phyloP scores from a whole-genome alignment of 2,329 filamentous ascomycete species.

The Furcasterigmium furcatum region DNA sequence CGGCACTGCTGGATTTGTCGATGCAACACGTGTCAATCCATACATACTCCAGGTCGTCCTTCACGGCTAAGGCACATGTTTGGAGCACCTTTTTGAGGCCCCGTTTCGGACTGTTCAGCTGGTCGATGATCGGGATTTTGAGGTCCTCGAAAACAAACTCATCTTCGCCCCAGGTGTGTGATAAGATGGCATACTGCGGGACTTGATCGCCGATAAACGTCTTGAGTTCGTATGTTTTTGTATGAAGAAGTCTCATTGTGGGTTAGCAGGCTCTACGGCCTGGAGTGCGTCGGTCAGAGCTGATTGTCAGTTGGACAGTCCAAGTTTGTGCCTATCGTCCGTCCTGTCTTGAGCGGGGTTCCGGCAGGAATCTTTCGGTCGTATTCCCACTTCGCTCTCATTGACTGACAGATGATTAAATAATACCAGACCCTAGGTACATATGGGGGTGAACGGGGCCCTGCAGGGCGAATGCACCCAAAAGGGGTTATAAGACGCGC shows the following conservation, averaged over 20 bases:
- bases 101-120: neutral
- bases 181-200: constrained; percentile 18
- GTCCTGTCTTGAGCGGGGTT: too few species aligned
- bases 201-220: constrained; percentile 13
- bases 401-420: too few species aligned
- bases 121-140: neutral
- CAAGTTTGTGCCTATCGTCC: too few species aligned
- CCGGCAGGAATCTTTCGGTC: too few species aligned
- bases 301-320: too few species aligned
- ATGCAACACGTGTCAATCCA: constrained; percentile 23
- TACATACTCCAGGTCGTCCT: constrained; percentile 8
- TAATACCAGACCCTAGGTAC: too few species aligned
- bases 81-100: constrained; percentile 11
- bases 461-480: too few species aligned
- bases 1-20: constrained; percentile 19
- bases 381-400: too few species aligned
- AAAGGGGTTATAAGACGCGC: too few species aligned
- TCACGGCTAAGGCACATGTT: constrained; percentile 6
- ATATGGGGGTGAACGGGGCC: too few species aligned
- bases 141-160: constrained; percentile 19
- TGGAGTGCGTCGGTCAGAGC: too few species aligned
- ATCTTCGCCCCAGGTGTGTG: constrained; percentile 19
- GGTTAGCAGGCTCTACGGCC: neutral
- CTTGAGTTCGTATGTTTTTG: constrained; percentile 6
- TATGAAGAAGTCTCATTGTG: constrained; percentile 16